These are phyloP conservation scores for Populus tremula DNA, from an alignment of 345 rosid species.

Conservation along the genomic window DNA sequence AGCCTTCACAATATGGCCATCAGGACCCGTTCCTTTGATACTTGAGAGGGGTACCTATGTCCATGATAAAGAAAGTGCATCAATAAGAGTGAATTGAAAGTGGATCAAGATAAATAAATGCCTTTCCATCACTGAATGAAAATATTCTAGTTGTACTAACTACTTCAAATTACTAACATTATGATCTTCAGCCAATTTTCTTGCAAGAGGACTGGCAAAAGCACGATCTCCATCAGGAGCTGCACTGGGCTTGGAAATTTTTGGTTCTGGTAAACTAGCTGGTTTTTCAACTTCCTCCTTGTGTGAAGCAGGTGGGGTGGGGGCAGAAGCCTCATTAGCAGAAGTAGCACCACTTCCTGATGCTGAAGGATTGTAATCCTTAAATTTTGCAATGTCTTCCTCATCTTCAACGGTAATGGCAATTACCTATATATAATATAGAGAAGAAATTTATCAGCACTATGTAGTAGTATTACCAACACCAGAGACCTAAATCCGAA, in stretches of 20 bases:
- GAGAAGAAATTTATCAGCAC: neutral
- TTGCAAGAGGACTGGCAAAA: slow-evolving; percentile 92
- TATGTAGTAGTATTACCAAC: neutral
- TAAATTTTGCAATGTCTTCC: slow-evolving; percentile 73
- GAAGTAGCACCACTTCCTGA: slow-evolving; percentile 41
- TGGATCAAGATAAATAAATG: neutral
- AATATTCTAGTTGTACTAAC: neutral
- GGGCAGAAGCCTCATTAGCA: slow-evolving; percentile 47
- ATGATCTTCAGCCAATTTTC: slow-evolving; percentile 83
- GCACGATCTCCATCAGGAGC: slow-evolving; percentile 59
- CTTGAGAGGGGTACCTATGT: slow-evolving; percentile 72
- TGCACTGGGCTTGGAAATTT: slow-evolving; percentile 46
- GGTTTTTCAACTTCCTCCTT: slow-evolving; percentile 61
- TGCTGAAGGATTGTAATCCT: slow-evolving; percentile 74
- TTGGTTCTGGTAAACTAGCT: slow-evolving; percentile 58
- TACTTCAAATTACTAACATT: slow-evolving; percentile 41
- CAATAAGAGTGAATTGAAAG: slow-evolving; percentile 10
- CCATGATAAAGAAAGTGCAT: slow-evolving; percentile 7
- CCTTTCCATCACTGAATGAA: neutral
- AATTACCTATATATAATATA: slow-evolving; percentile 47
- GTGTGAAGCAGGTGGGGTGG: slow-evolving; percentile 42
- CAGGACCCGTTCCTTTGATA: slow-evolving; percentile 91
- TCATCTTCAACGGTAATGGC: slow-evolving; percentile 92
- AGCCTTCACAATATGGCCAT: slow-evolving; percentile 81
- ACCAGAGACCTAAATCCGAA: neutral